These are phyloP conservation scores for Botrytis porri DNA, from an alignment of 2,329 filamentous ascomycete species.

Conservation along the genomic window DNA sequence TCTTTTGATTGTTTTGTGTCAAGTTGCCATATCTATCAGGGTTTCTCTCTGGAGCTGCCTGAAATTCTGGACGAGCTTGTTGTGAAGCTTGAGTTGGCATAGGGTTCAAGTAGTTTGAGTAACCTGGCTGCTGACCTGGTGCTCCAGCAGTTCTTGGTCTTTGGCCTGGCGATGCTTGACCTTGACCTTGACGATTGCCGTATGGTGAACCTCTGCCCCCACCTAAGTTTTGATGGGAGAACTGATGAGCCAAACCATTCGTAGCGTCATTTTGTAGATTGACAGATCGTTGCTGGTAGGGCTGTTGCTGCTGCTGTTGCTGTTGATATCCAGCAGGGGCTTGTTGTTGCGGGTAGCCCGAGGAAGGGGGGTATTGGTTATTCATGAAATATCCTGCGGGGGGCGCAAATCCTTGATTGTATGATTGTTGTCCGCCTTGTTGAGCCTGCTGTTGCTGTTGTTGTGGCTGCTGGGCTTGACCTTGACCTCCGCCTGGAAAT, in stretches of 20 bases:
- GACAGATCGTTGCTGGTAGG: conserved; percentile 46
- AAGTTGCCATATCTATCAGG: conserved; percentile 71
- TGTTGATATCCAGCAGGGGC: conserved; percentile 47
- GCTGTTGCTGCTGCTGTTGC: conserved; percentile 49
- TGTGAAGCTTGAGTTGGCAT: conserved; percentile 58
- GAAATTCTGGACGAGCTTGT: conserved; percentile 65
- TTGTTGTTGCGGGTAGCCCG: conserved; percentile 49
- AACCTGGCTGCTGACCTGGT: conserved; percentile 56
- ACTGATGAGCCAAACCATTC: conserved; percentile 89
- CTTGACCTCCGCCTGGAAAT: conserved; percentile 35
- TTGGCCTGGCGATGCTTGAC: conserved; percentile 59
- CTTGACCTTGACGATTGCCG: conserved; percentile 56
- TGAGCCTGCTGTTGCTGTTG: conserved; percentile 38
- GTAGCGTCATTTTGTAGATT: conserved; percentile 76
- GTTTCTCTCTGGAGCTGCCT: conserved; percentile 78
- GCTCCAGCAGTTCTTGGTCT: conserved; percentile 83
- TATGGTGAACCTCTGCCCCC: conserved; percentile 69
- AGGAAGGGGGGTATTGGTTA: conserved; percentile 44
- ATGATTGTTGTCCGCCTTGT: conserved; percentile 43
- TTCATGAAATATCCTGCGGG: conserved; percentile 59
- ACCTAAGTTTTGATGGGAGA: conserved; percentile 92
- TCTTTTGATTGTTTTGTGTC: conserved; percentile 68
- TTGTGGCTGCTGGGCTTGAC: conserved; percentile 38
- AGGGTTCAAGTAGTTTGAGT: conserved; percentile 65
- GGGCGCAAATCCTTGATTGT: conserved; percentile 46